phyloP scores from a whole-genome alignment of 2,329 filamentous ascomycete species.

The Myriosclerotinia curreyana region DNA sequence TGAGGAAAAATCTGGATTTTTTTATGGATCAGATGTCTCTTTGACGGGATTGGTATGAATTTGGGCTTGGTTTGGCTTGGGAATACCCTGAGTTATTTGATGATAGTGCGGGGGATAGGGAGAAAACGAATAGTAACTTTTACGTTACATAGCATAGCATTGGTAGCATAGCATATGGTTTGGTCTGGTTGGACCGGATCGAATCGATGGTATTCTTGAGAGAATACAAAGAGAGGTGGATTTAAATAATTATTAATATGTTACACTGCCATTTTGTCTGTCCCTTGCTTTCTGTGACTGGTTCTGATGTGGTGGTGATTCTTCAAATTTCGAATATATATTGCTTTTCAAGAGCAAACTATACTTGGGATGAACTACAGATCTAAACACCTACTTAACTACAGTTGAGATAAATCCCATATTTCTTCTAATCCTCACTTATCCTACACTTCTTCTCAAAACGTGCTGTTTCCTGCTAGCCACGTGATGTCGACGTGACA shows the following conservation, averaged over 20 bases:
- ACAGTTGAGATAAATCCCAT: no score
- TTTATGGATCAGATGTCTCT: slow-evolving; percentile 13
- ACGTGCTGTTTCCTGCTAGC: neutral
- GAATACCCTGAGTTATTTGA: slow-evolving; percentile 15
- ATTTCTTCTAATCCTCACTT: neutral
- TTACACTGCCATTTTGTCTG: neutral
- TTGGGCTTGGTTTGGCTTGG: slow-evolving; percentile 9
- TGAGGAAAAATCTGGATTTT: slow-evolving; percentile 19
- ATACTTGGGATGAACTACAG: no score
- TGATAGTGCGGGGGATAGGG: neutral
- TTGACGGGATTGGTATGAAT: slow-evolving; percentile 11
- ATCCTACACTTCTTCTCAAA: neutral
- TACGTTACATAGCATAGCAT: slow-evolving; percentile 20
- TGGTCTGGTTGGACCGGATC: slow-evolving; percentile 6
- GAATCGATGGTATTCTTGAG: neutral
- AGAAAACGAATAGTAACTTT: neutral
- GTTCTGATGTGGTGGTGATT: no score
- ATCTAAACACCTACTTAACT: no score
- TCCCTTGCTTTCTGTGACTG: neutral
- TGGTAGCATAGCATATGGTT: slow-evolving; percentile 10
- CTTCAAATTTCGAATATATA: no score
- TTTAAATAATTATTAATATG: slow-evolving; percentile 22
- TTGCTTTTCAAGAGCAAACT: neutral
- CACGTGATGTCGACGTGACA: neutral
- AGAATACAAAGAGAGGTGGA: slow-evolving; percentile 17